Evolutionary conservation across 2,329 filamentous ascomycete species (phyloP).

Genomic region (Alternaria sp.): DNA sequence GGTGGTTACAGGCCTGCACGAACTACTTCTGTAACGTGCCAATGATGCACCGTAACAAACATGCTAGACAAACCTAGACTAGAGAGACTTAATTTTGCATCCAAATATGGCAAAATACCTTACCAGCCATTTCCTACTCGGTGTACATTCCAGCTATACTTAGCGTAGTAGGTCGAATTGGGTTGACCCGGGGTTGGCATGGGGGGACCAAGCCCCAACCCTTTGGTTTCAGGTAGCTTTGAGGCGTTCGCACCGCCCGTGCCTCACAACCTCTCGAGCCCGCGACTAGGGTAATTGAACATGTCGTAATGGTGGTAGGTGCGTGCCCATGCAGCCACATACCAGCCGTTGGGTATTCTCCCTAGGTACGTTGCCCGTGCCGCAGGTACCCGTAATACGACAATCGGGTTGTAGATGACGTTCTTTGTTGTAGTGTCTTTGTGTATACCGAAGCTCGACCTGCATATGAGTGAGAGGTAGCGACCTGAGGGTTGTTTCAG

Average conservation of each 20-base stretch:
- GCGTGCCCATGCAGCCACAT: conserved; percentile 37
- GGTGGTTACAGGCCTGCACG: conserved; percentile 27
- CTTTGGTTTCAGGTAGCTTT: conserved; percentile 33
- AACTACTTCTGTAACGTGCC: conserved; percentile 31
- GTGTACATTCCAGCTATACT: conserved; percentile 46
- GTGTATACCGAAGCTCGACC: neutral
- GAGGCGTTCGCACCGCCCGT: conserved; percentile 23
- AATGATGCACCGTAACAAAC: conserved; percentile 43
- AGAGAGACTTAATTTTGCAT: conserved; percentile 45
- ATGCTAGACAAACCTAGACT: conserved; percentile 41
- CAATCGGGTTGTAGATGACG: conserved; percentile 11
- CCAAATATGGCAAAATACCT: conserved; percentile 32
- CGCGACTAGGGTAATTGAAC: conserved; percentile 31
- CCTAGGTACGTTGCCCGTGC: conserved; percentile 18
- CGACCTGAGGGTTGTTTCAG: neutral
- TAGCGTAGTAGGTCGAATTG: conserved; percentile 27
- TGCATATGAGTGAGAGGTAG: neutral
- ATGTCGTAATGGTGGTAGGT: conserved; percentile 24
- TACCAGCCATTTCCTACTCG: conserved; percentile 40
- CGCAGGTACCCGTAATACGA: conserved; percentile 23
- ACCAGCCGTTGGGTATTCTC: conserved; percentile 22
- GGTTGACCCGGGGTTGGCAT: conserved; percentile 35
- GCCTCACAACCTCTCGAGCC: conserved; percentile 21
- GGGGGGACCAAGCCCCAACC: conserved; percentile 37
- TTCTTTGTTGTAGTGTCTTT: conserved; percentile 15